Percentiles rank a stretch among this genome's conserved stretches.
phyloP scores from a whole-genome alignment of 805 yeast species.

The Cyberlindnera nakhonratchasimensis region DNA sequence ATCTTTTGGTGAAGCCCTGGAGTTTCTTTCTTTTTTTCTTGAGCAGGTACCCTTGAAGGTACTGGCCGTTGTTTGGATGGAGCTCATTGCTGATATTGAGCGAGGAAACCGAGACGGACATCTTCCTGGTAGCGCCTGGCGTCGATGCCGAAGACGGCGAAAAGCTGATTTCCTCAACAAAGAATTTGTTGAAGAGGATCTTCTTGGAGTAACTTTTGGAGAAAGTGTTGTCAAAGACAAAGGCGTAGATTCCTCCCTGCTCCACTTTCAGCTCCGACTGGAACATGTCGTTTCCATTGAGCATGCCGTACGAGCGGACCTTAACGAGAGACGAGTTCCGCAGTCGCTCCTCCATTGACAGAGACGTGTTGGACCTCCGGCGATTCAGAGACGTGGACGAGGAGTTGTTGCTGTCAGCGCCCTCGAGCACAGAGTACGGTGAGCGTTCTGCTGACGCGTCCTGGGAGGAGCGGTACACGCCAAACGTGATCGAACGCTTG shows the following conservation, averaged over 20 bases:
- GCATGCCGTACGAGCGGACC: conserved; percentile 52
- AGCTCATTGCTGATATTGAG: conserved; percentile 23
- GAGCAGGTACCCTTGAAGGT: conserved; percentile 71
- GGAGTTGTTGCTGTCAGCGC: conserved; percentile 14
- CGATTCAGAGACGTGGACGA: conserved; percentile 26
- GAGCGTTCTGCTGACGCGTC: conserved; percentile 5
- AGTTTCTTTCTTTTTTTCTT: conserved; percentile 80
- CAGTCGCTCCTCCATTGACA: conserved; percentile 54
- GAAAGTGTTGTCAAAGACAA: conserved; percentile 88
- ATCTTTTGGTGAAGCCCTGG: conserved; percentile 84
- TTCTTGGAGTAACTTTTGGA: conserved; percentile 83
- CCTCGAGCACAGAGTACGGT: conserved; percentile 30
- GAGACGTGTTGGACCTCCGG: conserved; percentile 32
- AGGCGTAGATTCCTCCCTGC: conserved; percentile 73
- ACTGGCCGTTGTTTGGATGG: conserved; percentile 60
- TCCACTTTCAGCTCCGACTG: conserved; percentile 59
- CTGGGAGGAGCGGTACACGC: conserved; percentile 31
- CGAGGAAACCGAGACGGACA: conserved; percentile 21
- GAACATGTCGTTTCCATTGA: conserved; percentile 57
- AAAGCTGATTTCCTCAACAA: conserved; percentile 26
- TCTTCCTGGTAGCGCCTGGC: conserved; percentile 6
- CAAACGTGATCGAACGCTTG: conserved; percentile 51
- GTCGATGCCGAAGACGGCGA: conserved; percentile 6
- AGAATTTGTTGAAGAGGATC: conserved; percentile 54
- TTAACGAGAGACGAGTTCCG: conserved; percentile 47